Evolutionary conservation across 1,139 yeast species (phyloP), one percentile per base, ranked within the genome.

Genomic region (Nadsonia starkeyi-henricii): DNA sequence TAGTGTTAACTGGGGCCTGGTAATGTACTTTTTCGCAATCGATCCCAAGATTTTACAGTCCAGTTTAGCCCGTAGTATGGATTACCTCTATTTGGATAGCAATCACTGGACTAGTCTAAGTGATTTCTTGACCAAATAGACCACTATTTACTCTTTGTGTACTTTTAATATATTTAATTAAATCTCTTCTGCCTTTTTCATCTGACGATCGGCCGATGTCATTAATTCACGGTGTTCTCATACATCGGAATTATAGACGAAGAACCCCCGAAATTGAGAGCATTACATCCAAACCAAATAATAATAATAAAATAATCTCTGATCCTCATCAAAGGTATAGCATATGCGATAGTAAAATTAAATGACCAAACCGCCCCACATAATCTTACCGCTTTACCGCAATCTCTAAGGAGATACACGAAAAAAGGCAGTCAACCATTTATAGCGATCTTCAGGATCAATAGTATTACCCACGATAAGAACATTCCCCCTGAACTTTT

Each of bases 331-430:
- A 78, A 80, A 12, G 89, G 88, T 2, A 46, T 83, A 78, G 56
- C 55, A 59, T 76, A 71, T 65, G 85, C 80, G 18, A 88, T 88
- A 56, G 81, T 72, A 68, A 82, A 82, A 65, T 81, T 81, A 59
- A 77, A 79, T 52, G 80, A 62, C 91, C 89, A 82, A 65, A 85
- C 72, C 13, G 86, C 81, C 26, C 83, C 91, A 49, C 85, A 81
- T 52, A 79, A 72, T 52, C 79, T 70, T 46, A 83, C 85, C 5
- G 28, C 28, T 9, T 23, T 23, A 23, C 28, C 28, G 9, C 28
- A n/a, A n/a, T n/a, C n/a, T n/a, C n/a, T 36, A 86, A 85, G 91
- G 78, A 68, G 77, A 85, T 51, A 82, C 61, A 65, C 89, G 81
- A 33, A 85, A 77, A 58, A 84, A 74, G 58, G 81, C 79, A 62